A percentile compares a stretch with the other conserved stretches of the same genome.
Conservation (phyloP, 768 basidiomycete genomes). For the Thelephora aurantiotincta region DNA sequence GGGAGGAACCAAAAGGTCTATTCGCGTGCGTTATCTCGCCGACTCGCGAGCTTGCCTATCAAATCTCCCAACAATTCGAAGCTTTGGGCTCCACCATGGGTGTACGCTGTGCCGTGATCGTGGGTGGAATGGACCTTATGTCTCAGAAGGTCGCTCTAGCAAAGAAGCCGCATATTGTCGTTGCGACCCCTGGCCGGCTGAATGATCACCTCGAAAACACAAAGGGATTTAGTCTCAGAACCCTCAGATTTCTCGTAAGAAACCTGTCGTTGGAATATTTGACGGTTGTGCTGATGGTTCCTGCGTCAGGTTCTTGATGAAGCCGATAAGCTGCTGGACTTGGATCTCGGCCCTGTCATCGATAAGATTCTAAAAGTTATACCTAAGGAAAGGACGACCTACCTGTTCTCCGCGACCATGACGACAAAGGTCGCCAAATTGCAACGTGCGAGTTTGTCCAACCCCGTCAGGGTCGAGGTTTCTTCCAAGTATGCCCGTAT, state of each 20-base stretch:
- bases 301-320: slow-evolving; percentile 80
- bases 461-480: slow-evolving; percentile 90
- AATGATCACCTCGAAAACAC: slow-evolving; percentile 94
- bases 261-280: not conserved
- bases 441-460: slow-evolving; percentile 83
- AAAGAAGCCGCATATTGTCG: slow-evolving; percentile 87
- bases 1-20: slow-evolving; percentile 88
- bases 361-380: slow-evolving; percentile 95
- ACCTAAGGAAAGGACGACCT: slow-evolving; percentile 88
- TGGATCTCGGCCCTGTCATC: slow-evolving; percentile 92
- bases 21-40: slow-evolving; percentile 93
- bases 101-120: slow-evolving; percentile 78
- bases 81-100: slow-evolving; percentile 87
- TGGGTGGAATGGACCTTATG: slow-evolving; percentile 93
- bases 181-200: slow-evolving; percentile 89
- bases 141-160: slow-evolving; percentile 84
- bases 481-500: slow-evolving; percentile 61
- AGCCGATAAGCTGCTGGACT: slow-evolving; percentile 87
- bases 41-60: slow-evolving; percentile 95
- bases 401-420: slow-evolving; percentile 98
- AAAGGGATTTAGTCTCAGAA: slow-evolving; percentile 85
- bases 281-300: slow-evolving; percentile 1
- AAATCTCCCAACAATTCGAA: slow-evolving; percentile 96
- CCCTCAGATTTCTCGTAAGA: slow-evolving; percentile 77
- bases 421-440: slow-evolving; percentile 96